Percentiles rank a stretch among this genome's conserved stretches.
Evolutionary conservation across 1,284 basidiomycete species (phyloP).

Genomic region (Termitomyces sp.): DNA sequence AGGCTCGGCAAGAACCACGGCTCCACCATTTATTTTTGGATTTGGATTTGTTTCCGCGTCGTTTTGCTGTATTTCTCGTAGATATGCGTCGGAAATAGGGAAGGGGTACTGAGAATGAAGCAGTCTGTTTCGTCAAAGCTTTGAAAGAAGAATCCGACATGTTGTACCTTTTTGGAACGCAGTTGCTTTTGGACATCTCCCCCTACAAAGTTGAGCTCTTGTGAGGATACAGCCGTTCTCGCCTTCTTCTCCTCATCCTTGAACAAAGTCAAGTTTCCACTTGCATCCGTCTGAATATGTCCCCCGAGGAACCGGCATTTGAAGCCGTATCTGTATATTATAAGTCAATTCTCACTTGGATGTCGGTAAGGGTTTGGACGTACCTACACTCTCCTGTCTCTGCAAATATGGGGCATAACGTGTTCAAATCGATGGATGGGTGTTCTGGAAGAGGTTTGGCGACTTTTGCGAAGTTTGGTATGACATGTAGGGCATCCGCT

Average conservation of each 20-base stretch:
- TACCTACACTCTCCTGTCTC: conserved; percentile 75
- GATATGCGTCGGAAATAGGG: conserved; percentile 66
- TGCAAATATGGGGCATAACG: conserved; percentile 69
- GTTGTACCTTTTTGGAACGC: conserved; percentile 58
- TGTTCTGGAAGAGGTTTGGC: conserved; percentile 27
- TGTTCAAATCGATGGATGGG: conserved; percentile 42
- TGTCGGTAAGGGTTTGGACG: neutral
- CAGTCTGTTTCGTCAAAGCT: neutral
- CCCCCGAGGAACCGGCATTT: conserved; percentile 88
- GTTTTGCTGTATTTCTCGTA: conserved; percentile 50
- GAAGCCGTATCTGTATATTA: conserved; percentile 57
- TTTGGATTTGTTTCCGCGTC: conserved; percentile 28
- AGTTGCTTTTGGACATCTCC: conserved; percentile 53
- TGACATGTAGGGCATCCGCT: conserved; percentile 44
- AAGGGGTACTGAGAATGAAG: conserved; percentile 50
- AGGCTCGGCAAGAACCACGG: conserved; percentile 29
- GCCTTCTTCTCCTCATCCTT: conserved; percentile 59
- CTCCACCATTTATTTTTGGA: conserved; percentile 18
- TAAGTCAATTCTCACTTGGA: neutral
- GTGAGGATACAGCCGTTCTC: conserved; percentile 41
- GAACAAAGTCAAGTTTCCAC: conserved; percentile 37
- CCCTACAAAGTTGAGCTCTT: conserved; percentile 75
- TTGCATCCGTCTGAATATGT: conserved; percentile 49
- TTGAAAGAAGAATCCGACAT: neutral
- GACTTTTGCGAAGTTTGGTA: conserved; percentile 25